Evolutionary conservation across 768 basidiomycete species (phyloP), one percentile per base, ranked within the genome.

Genomic region (Boletellus sp.): DNA sequence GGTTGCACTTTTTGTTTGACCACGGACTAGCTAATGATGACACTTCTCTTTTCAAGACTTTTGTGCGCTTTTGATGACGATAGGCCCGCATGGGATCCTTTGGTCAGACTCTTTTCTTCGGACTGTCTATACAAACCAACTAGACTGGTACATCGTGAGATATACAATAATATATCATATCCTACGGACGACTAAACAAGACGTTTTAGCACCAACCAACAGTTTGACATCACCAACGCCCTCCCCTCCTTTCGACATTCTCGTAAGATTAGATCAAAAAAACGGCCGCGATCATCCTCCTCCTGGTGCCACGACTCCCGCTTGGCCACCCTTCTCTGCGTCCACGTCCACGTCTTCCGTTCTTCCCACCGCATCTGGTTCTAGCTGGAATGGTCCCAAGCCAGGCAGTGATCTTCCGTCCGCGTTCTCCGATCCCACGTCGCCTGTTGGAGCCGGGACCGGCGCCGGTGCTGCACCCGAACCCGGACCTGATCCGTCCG

Each of bases 221-320:
- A 8, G 24, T 8, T 23, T 40, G 22, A 7, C 6, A 16, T 24
- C 22, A 6, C 15, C 12, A 24, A 23, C 13, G 7, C 7, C 22
- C 16, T 16, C 23, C 38, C 11, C 22, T 10, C 13, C 16, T 5
- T 13, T 19, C 13, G 46, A 51, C 37, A 53, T 60, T 9, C 8
- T 40, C 32, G 28, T 35, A 40, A 60, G 42, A 52, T 53, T 35
- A n/a, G n/a, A n/a, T n/a, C n/a, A n/a, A n/a, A n/a, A n/a, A 26
- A 26, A 8, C 24, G 8, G 24, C 24, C 8, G 8, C 24, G 24
- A 26, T 26, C 8, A 26, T 54, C 42, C 46, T 55, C 46, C 47
- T 2, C 34, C 48, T 3, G 54, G 54, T n/a, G 47, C 38, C 13
- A 41, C 42, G 12, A 42, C 23, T 36, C 45, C 48, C 22, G 10